Percentiles rank a stretch among this genome's conserved stretches.
These are phyloP conservation scores for Oidiodendron maius DNA, from an alignment of 495 filamentous ascomycete genomes.

Conservation along the genomic window DNA sequence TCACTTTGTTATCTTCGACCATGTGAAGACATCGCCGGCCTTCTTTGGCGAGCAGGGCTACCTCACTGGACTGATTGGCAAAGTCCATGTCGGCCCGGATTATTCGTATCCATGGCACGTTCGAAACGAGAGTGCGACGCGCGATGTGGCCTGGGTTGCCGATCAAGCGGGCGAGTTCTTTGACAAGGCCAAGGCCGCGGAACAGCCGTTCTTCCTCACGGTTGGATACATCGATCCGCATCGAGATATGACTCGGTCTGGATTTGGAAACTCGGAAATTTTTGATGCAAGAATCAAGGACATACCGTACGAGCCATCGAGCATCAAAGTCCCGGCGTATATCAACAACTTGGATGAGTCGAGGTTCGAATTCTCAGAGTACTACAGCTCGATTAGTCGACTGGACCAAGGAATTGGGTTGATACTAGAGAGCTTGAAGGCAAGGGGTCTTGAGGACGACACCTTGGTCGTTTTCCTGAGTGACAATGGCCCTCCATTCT, in stretches of 20 bases:
- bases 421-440: slow-evolving; percentile 29
- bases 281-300: slow-evolving; percentile 10
- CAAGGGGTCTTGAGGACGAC: slow-evolving; percentile 25
- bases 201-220: slow-evolving; percentile 34
- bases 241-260: slow-evolving; percentile 31
- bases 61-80: slow-evolving; percentile 37
- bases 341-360: too few relatives aligned
- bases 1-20: slow-evolving; percentile 37
- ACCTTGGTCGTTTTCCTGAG: slow-evolving; percentile 39
- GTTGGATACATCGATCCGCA: slow-evolving; percentile 41
- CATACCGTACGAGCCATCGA: too few relatives aligned
- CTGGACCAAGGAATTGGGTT: slow-evolving; percentile 37
- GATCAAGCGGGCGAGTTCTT: slow-evolving; percentile 32
- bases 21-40: slow-evolving; percentile 33
- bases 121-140: slow-evolving; percentile 29
- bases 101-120: slow-evolving; percentile 36
- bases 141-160: slow-evolving; percentile 29
- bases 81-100: slow-evolving; percentile 39
- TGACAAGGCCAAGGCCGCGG: slow-evolving; percentile 21
- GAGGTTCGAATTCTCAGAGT: too few relatives aligned
- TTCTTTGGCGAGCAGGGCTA: slow-evolving; percentile 32
- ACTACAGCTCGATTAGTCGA: slow-evolving; percentile 35
- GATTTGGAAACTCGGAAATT: slow-evolving; percentile 34
- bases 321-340: too few relatives aligned
- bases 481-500: slow-evolving; percentile 42